phyloP scores from a whole-genome alignment of 495 filamentous ascomycete genomes.

The Pyrenopolyporus hunteri region DNA sequence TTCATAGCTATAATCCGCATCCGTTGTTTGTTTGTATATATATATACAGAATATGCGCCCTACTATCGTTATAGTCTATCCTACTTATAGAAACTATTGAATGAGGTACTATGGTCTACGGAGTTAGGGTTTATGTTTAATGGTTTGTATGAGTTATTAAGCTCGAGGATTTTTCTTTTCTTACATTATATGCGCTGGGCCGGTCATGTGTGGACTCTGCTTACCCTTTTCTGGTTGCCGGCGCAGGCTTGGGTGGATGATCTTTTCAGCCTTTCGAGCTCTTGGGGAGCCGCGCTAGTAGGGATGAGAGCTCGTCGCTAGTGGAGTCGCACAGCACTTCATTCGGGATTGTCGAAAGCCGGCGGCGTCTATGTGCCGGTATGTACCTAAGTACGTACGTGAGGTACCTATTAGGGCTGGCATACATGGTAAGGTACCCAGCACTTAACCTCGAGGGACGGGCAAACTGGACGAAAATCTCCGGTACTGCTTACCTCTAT shows the following conservation, averaged over 20 bases:
- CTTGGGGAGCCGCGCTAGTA: constrained; percentile 38
- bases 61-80: neutral
- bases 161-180: too few relatives aligned
- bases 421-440: too few relatives aligned
- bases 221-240: constrained; percentile 16
- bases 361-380: constrained; percentile 12
- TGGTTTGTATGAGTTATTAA: too few relatives aligned
- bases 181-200: too few relatives aligned
- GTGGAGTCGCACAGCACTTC: constrained; percentile 6
- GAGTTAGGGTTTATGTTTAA: too few relatives aligned
- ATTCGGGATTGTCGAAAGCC: neutral
- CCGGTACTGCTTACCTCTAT: neutral
- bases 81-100: too few relatives aligned
- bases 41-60: neutral
- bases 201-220: constrained; percentile 22
- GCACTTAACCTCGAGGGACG: too few relatives aligned
- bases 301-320: constrained; percentile 10
- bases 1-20: constrained; percentile 19
- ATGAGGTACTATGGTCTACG: too few relatives aligned
- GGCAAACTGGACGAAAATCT: too few relatives aligned
- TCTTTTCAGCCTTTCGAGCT: constrained; percentile 35
- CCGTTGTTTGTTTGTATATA: neutral
- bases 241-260: constrained; percentile 16
- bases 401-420: too few relatives aligned
- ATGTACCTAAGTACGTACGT: too few relatives aligned